Conservation (phyloP, 441 rosid genomes). For the Pelargonium fulgidum region DNA sequence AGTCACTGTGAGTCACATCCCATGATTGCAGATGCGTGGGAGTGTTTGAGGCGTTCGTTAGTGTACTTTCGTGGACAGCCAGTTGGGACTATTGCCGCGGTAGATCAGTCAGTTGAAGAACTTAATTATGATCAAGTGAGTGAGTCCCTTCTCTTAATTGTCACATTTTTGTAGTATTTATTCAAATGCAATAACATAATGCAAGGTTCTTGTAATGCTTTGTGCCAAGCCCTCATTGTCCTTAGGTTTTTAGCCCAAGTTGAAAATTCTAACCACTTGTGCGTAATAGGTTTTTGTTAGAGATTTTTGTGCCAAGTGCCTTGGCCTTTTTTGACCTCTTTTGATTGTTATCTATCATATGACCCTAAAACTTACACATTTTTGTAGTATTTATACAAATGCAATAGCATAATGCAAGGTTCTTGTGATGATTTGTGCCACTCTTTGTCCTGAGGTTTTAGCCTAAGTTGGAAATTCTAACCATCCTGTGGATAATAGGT, state of each 20-base stretch:
- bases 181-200: too few relatives aligned
- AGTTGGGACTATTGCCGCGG: constrained; percentile 83
- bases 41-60: constrained; percentile 54
- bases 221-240: too few relatives aligned
- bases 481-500: constrained; percentile 33
- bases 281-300: constrained; percentile 65
- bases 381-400: too few relatives aligned
- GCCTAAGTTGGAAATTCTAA: too few relatives aligned
- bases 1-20: constrained; percentile 49
- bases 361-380: too few relatives aligned
- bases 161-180: too few relatives aligned
- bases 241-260: too few relatives aligned
- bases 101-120: constrained; percentile 69
- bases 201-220: too few relatives aligned
- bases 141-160: background rate
- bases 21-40: constrained; percentile 72
- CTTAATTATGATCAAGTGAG: constrained; percentile 86
- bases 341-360: too few relatives aligned
- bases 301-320: constrained; percentile 83
- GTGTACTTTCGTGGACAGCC: constrained; percentile 74
- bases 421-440: too few relatives aligned
- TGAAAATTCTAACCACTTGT: background rate
- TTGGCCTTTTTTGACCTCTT: constrained; percentile 53
- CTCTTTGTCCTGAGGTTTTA: too few relatives aligned
- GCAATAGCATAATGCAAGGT: too few relatives aligned